Percentiles rank a stretch among this genome's conserved stretches.
These are phyloP conservation scores for Paecilomyces formosus DNA, from an alignment of 2,329 filamentous ascomycete genomes.

Conservation along the genomic window DNA sequence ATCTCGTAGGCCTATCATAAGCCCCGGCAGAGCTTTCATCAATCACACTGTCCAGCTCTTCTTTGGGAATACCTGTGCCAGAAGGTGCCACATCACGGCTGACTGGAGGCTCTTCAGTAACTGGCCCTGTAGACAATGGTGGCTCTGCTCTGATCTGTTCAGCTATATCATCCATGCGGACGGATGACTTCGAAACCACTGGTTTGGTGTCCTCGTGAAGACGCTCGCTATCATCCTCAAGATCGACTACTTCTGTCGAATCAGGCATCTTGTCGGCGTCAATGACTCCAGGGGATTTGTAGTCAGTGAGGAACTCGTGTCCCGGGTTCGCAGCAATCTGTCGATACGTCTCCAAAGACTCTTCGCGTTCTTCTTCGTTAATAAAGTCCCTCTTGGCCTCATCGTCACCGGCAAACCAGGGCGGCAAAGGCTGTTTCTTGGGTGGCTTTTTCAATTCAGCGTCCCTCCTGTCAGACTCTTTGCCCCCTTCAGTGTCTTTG, in stretches of 20 bases:
- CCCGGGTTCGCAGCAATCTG: conserved; percentile 13
- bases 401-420: conserved; percentile 38
- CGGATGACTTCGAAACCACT: not conserved
- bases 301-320: conserved; percentile 20
- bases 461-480: conserved; percentile 59
- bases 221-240: conserved; percentile 15
- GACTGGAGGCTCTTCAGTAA: not conserved
- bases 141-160: not conserved
- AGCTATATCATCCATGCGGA: not conserved
- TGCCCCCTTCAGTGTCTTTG: conserved; percentile 46
- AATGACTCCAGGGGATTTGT: conserved; percentile 30
- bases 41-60: not conserved
- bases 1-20: not conserved
- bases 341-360: conserved; percentile 16
- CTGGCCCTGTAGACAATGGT: not conserved
- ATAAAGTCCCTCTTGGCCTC: conserved; percentile 25
- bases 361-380: conserved; percentile 15
- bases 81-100: not conserved
- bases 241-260: conserved; percentile 21
- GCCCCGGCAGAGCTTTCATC: not conserved
- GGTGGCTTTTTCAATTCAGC: conserved; percentile 33
- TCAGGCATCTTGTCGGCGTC: conserved; percentile 28
- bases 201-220: not conserved
- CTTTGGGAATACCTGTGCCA: not conserved
- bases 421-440: conserved; percentile 30